Percentiles rank a stretch among this genome's conserved stretches.
Evolutionary conservation across 2,329 filamentous ascomycete species (phyloP).

Genomic region (Aspergillus amoenus): DNA sequence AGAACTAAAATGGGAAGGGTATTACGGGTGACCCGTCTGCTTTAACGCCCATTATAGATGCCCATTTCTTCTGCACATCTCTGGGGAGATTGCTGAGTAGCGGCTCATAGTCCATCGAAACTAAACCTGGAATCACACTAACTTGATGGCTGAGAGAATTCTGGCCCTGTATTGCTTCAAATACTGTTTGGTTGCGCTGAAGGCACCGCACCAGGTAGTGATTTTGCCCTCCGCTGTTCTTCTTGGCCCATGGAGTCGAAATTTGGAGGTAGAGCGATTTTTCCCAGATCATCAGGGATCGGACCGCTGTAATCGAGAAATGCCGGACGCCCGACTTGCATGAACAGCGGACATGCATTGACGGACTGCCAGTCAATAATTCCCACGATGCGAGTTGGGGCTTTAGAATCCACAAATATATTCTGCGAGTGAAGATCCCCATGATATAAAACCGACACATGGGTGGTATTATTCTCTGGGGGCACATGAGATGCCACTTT

Average conservation of each 20-base stretch:
- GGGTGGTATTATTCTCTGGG: conserved; percentile 14
- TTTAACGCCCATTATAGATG: conserved; percentile 14
- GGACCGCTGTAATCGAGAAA: conserved; percentile 27
- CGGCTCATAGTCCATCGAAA: conserved; percentile 24
- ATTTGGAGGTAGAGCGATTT: conserved; percentile 17
- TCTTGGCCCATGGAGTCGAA: conserved; percentile 20
- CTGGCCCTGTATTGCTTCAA: conserved; percentile 21
- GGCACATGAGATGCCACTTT: conserved; percentile 16
- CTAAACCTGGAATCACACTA: conserved; percentile 22
- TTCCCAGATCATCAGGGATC: conserved; percentile 15
- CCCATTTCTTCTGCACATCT: conserved; percentile 23
- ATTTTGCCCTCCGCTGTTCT: conserved; percentile 24
- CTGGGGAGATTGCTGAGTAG: conserved; percentile 18
- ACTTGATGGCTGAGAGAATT: conserved; percentile 23
- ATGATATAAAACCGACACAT: conserved; percentile 19
- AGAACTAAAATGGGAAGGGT: conserved; percentile 23
- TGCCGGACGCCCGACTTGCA: conserved; percentile 18
- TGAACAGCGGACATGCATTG: conserved; percentile 20
- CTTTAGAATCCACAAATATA: conserved; percentile 22
- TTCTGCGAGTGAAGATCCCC: conserved; percentile 19
- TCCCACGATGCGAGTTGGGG: conserved; percentile 19
- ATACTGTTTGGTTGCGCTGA: conserved; percentile 17
- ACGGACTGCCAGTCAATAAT: conserved; percentile 28
- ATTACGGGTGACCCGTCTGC: too few relatives aligned
- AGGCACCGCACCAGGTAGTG: conserved; percentile 21